Evolutionary conservation across 2,329 filamentous ascomycete species (phyloP).

Genomic region (Cryphonectria radicalis): DNA sequence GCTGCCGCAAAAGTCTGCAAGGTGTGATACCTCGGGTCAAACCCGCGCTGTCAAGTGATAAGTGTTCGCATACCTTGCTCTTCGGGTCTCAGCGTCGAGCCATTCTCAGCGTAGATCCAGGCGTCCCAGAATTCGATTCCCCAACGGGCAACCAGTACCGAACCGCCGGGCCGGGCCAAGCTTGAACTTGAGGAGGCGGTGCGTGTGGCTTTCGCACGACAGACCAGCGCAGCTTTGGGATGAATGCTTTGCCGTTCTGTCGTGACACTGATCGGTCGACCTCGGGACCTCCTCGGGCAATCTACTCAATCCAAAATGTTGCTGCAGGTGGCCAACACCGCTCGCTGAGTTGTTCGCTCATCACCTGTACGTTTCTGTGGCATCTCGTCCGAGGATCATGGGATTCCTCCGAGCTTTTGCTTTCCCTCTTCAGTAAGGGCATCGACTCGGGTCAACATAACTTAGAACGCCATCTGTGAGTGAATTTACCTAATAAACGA

Average conservation of each 20-base stretch:
- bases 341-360: not conserved
- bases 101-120: not conserved
- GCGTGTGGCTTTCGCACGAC: not conserved
- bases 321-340: not conserved
- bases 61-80: not conserved
- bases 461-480: not conserved
- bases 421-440: not conserved
- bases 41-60: not conserved
- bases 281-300: not conserved
- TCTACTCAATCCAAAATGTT: not conserved
- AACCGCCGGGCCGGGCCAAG: not conserved
- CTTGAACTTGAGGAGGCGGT: not conserved
- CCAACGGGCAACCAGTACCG: not conserved
- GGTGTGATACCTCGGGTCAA: not conserved
- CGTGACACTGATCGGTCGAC: not conserved
- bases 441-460: not conserved
- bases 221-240: not conserved
- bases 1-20: not conserved
- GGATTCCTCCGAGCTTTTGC: not conserved
- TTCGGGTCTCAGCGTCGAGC: not conserved
- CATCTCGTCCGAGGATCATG: not conserved
- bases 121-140: not conserved
- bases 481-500: not conserved
- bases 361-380: not conserved
- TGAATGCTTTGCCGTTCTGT: not conserved